Evolutionary conservation across 768 basidiomycete species (phyloP).

Genomic region (Serendipita sp.): DNA sequence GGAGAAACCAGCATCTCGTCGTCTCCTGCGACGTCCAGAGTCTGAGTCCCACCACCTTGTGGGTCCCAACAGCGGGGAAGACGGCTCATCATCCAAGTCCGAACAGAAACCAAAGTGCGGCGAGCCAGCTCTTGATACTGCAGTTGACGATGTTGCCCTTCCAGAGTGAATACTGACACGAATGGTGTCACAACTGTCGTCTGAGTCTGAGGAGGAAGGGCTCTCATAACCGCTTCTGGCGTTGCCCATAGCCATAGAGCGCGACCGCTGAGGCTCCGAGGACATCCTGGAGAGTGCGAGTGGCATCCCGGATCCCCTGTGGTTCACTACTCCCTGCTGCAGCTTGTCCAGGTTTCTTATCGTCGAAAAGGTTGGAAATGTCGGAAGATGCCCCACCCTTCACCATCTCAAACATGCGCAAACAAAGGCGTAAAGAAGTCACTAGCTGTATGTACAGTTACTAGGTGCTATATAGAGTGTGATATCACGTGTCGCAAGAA

Average conservation of each 20-base stretch:
- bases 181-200: conserved; percentile 4
- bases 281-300: conserved; percentile 1
- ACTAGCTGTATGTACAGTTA: no score
- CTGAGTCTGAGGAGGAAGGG: not conserved
- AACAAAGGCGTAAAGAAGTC: no score
- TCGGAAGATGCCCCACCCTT: no score
- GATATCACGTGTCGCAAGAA: no score
- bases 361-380: no score
- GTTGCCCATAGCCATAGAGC: not conserved
- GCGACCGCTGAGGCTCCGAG: conserved; percentile 4
- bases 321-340: not conserved
- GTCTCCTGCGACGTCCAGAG: conserved; percentile 29
- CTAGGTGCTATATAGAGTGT: no score
- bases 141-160: not conserved
- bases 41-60: conserved; percentile 17
- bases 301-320: not conserved
- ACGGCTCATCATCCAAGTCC: conserved; percentile 21
- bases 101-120: conserved; percentile 9
- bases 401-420: no score
- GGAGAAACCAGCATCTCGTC: conserved; percentile 27
- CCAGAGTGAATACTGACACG: not conserved
- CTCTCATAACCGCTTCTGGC: not conserved
- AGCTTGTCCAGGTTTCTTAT: not conserved
- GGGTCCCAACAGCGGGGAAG: conserved; percentile 27
- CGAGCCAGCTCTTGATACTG: not conserved